Evolutionary conservation across 345 rosid species (phyloP).

Genomic region (Trapa bicornis): DNA sequence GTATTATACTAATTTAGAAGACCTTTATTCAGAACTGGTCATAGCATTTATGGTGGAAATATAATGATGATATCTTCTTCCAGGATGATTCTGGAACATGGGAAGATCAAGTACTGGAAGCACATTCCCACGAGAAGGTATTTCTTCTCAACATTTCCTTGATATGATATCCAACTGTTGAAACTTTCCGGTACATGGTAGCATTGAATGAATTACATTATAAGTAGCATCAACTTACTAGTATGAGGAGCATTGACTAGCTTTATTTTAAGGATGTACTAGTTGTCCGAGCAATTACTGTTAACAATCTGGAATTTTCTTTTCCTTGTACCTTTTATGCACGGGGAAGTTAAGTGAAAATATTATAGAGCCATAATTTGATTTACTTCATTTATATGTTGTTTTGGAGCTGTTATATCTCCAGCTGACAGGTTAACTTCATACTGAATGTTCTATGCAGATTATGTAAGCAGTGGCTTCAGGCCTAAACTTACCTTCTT

Average conservation of each 20-base stretch:
- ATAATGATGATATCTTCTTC: conserved; percentile 6
- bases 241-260: neutral
- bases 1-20: neutral
- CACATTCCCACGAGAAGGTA: conserved; percentile 40
- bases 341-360: neutral
- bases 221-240: neutral
- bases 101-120: conserved; percentile 46
- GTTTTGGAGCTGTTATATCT: neutral
- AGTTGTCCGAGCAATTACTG: neutral
- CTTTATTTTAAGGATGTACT: neutral
- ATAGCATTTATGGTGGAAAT: neutral
- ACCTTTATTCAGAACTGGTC: neutral
- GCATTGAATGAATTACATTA: neutral
- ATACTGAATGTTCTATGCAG: neutral
- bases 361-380: neutral
- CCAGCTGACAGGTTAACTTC: neutral
- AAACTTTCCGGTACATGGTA: neutral
- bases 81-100: conserved; percentile 60
- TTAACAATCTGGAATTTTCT: neutral
- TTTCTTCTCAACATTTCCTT: conserved; percentile 2
- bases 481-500: neutral
- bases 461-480: neutral
- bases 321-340: neutral
- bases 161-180: neutral
- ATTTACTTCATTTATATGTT: neutral